These are phyloP conservation scores for Coffea eugenioides DNA, from an alignment of 257 asterid species.

Conservation along the genomic window DNA sequence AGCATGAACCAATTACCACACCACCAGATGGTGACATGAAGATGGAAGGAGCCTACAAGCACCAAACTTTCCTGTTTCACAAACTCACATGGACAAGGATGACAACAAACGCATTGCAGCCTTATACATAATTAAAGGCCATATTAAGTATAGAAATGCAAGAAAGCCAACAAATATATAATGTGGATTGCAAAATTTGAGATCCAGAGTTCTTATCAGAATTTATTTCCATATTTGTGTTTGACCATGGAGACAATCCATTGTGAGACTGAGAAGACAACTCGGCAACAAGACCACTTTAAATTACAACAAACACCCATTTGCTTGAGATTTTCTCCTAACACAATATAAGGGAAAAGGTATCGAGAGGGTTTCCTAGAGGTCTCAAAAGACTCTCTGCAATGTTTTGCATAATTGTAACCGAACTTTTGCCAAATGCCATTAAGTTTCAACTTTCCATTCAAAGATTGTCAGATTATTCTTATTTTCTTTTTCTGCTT, in stretches of 20 bases:
- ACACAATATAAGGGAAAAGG: not conserved
- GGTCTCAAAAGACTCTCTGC: not conserved
- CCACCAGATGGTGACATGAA: not conserved
- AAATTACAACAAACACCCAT: not conserved
- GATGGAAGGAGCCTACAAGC: not conserved
- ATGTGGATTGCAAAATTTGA: not conserved
- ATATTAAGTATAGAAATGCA: not conserved
- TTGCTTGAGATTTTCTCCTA: not conserved
- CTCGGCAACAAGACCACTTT: not conserved
- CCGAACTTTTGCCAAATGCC: not conserved
- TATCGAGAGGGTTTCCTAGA: not conserved
- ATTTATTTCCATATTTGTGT: not conserved
- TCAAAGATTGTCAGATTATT: not conserved
- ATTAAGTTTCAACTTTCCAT: not conserved
- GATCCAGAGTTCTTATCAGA: not conserved
- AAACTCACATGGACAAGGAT: not conserved
- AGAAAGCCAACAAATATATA: not conserved
- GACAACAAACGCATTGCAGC: not conserved
- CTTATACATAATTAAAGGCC: not conserved
- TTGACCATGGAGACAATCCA: conserved; percentile 4
- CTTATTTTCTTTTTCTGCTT: not conserved
- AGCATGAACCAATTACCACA: not conserved
- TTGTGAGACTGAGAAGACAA: not conserved
- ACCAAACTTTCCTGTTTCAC: not conserved
- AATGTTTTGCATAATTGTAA: not conserved